Conservation (phyloP, 495 filamentous ascomycete genomes). For the Aspergillus wentii region DNA sequence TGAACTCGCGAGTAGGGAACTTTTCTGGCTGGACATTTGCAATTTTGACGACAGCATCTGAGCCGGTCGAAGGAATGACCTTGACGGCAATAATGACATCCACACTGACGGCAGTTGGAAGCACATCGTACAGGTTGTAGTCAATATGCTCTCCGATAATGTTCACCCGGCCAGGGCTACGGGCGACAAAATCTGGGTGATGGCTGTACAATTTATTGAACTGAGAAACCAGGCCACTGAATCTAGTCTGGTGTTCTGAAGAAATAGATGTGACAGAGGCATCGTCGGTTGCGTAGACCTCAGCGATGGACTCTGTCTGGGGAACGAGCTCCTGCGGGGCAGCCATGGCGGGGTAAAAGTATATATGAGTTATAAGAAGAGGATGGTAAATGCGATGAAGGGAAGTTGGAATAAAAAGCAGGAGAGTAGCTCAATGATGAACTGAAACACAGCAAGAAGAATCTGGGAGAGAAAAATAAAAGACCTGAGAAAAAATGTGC, state of each 20-base stretch:
- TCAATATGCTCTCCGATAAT: conserved; percentile 99
- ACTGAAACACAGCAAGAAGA: too few relatives aligned
- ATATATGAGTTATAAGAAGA: background rate
- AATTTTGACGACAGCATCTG: conserved; percentile 54
- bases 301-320: conserved; percentile 44
- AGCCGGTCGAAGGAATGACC: conserved; percentile 36
- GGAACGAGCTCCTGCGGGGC: conserved; percentile 43
- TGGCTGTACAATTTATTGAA: conserved; percentile 72
- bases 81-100: conserved; percentile 88
- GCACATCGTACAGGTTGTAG: conserved; percentile 92
- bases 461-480: background rate
- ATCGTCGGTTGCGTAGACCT: conserved; percentile 46
- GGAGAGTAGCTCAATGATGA: too few relatives aligned
- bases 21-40: conserved; percentile 73
- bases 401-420: too few relatives aligned
- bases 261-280: conserved; percentile 30
- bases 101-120: conserved; percentile 90
- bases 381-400: background rate
- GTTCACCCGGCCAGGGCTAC: conserved; percentile 92
- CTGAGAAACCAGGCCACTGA: conserved; percentile 62
- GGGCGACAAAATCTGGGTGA: conserved; percentile 73
- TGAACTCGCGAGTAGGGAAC: conserved; percentile 74
- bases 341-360: conserved; percentile 33
- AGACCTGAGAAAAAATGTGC: too few relatives aligned
- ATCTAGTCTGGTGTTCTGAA: conserved; percentile 50